Evolutionary conservation across 1,284 basidiomycete genomes (phyloP), one percentile per base, ranked within the genome.

Genomic region (Sanghuangporus weigelae): DNA sequence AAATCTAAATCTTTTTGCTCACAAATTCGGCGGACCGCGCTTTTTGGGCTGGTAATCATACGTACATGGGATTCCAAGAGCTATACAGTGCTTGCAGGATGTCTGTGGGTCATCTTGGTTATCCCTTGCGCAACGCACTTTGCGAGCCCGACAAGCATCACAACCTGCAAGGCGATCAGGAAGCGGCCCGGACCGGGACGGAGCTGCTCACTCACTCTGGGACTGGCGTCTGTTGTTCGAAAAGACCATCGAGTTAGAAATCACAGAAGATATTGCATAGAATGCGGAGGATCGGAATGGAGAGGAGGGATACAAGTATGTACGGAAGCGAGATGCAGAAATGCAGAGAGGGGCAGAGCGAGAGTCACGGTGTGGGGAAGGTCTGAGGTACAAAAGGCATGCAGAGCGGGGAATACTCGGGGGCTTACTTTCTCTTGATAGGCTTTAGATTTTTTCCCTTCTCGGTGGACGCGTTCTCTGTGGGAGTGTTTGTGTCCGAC

Each of bases 31-130:
- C 3, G 93, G 93, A 0, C 93, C 93, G 63, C 93, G 81, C 75
- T 95, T 95, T 80, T 93, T 94, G 16, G 93, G 93, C 74, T 92
- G 90, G 73, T 95, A 95, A 70, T 94, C 90, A 70, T 94, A 95
- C 0, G 92, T 94, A 73, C 92, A 95, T 12, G 87, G 83, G 62
- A 94, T 90, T 40, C 86, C 88, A 50, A 95, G 84, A 1, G 90
- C 84, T 68, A 87, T 80, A 73, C 92, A 95, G 71, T 93, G 92
- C 69, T 90, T 91, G 87, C 90, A 91, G 23, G 86, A 81, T 68
- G 84, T 84, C 73, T 86, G 88, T 19, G 82, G 79, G 71, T 91
- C 88, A 67, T 90, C 87, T 31, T 86, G 82, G 68, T 87, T 87
- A 69, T 92, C 90, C 68, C 87, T 80, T 8, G 87, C 87, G 71